Base-by-base conservation (phyloP, 371 early-diverging fungal species). In the Syncephalis plumigaleata region DNA sequence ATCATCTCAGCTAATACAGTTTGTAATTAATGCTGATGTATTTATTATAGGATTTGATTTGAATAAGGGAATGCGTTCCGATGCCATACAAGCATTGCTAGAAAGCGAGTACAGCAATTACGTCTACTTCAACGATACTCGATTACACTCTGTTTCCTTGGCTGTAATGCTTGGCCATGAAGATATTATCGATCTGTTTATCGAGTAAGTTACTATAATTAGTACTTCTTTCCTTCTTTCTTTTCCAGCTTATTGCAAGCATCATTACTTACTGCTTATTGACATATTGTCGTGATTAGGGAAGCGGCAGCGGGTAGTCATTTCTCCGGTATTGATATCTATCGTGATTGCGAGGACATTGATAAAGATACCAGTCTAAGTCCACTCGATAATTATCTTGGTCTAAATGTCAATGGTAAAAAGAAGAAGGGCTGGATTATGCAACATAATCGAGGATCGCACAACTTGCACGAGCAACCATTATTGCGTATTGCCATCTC, bases 181-280 rank as follows among this genome's bases (percentile, higher is more conserved):
- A 26, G 43, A 49, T 11, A 27, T 49, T n/a, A 9, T 49, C 8
- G 49, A 49, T 43, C 11, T 49, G 8, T 18, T 49, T 18, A 49
- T 49, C 3, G 49, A 49, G 49, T 49, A 43, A 49, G 49, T 20
- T 7, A 3, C 20, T 21, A 21, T 44, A 7, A 44, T 13, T 44
- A 21, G 9, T 5, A 21, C 8, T 3, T 18, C 4, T 5, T 44
- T 15, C 43, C 2, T 36, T 26, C n/a, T n/a, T n/a, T n/a, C n/a
- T n/a, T n/a, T n/a, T n/a, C n/a, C n/a, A n/a, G n/a, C n/a, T n/a
- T n/a, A n/a, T n/a, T n/a, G n/a, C n/a, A n/a, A n/a, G n/a, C n/a
- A n/a, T 31, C 7, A 31, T 11, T 31, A 31, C 4, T 31, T 11
- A 11, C 31, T 31, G 11, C 11, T 31, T 31, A 31, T 31, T 4